A percentile compares a stretch with the other conserved stretches of the same genome.
Conservation (phyloP, 768 basidiomycete genomes). For the Lentinus tigrinus region DNA sequence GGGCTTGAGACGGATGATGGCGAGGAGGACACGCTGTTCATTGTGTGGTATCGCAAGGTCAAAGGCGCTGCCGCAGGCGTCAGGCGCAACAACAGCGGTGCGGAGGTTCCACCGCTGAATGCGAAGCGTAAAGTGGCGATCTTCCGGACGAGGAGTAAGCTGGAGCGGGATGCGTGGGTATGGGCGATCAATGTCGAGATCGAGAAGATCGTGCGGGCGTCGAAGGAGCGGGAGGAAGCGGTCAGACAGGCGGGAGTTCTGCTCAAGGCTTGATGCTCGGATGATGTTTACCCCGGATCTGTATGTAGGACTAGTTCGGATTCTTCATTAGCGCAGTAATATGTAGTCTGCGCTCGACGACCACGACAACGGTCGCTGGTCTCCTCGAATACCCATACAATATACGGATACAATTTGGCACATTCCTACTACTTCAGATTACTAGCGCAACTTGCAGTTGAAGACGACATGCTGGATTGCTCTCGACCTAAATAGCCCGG, state of each 20-base stretch:
- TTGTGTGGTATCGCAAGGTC: slow-evolving; percentile 60
- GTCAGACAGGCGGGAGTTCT: slow-evolving; percentile 66
- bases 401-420: too few relatives aligned
- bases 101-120: slow-evolving; percentile 49
- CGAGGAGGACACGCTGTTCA: slow-evolving; percentile 86
- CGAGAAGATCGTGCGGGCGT: slow-evolving; percentile 68
- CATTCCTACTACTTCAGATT: too few relatives aligned
- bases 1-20: slow-evolving; percentile 86
- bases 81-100: slow-evolving; percentile 3
- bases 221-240: slow-evolving; percentile 61
- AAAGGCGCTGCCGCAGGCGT: slow-evolving; percentile 2
- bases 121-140: slow-evolving; percentile 61
- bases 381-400: too few relatives aligned
- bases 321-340: too few relatives aligned
- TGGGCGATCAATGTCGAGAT: slow-evolving; percentile 92
- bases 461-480: too few relatives aligned
- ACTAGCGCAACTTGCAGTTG: too few relatives aligned
- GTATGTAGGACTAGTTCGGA: too few relatives aligned
- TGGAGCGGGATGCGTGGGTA: slow-evolving; percentile 94
- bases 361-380: too few relatives aligned
- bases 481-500: too few relatives aligned
- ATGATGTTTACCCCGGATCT: background rate
- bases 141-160: slow-evolving; percentile 73
- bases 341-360: too few relatives aligned
- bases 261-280: slow-evolving; percentile 26